Evolutionary conservation across 129 eudicot genomes (phyloP).

Genomic region (Chrysanthemum lavandulifolium): DNA sequence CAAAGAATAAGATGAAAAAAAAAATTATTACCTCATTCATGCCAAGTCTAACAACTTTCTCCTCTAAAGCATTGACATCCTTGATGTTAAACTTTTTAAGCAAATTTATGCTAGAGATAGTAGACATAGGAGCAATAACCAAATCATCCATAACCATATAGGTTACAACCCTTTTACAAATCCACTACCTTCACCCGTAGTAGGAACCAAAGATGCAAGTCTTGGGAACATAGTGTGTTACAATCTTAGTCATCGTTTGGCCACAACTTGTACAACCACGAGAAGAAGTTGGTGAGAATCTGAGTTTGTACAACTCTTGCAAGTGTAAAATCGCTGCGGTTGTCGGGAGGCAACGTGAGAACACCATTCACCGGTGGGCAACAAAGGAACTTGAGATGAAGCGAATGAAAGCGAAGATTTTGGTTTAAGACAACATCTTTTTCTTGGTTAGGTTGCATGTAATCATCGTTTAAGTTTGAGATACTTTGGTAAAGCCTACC

Average conservation of each 20-base stretch:
- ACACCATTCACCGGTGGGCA: neutral
- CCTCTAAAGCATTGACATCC: constrained; percentile 12
- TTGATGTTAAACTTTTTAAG: constrained; percentile 17
- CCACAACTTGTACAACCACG: neutral
- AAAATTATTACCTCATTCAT: neutral
- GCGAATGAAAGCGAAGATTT: neutral
- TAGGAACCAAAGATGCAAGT: too few species aligned
- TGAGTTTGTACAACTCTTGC: too few species aligned
- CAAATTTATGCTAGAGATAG: neutral
- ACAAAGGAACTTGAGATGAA: neutral
- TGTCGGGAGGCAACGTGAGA: neutral
- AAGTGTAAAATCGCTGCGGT: too few species aligned
- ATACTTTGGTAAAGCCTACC: constrained; percentile 14
- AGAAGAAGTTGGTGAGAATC: too few species aligned
- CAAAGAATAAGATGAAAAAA: too few species aligned
- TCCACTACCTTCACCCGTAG: neutral
- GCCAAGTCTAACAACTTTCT: constrained; percentile 23
- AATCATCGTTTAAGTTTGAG: constrained; percentile 1
- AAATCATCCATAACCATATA: constrained; percentile 22
- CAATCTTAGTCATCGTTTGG: too few species aligned
- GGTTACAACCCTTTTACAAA: constrained; percentile 11
- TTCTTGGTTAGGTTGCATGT: constrained; percentile 9
- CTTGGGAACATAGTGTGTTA: too few species aligned
- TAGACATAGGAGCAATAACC: constrained; percentile 12
- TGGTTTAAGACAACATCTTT: constrained; percentile 11